phyloP scores from a whole-genome alignment of 2,329 filamentous ascomycete species.

The Daldinia sp. region DNA sequence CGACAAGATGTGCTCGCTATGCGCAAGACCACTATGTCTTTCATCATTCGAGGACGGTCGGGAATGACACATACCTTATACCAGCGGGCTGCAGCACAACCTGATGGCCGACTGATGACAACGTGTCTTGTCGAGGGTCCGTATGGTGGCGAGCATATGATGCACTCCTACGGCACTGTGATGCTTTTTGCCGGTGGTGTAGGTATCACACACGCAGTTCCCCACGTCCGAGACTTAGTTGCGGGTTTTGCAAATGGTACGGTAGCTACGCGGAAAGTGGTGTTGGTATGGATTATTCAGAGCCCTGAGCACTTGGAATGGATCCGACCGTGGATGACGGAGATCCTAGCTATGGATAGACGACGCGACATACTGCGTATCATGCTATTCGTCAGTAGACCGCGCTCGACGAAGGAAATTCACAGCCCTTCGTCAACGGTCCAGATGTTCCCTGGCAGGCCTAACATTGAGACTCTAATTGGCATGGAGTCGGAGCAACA shows the following conservation, averaged over 20 bases:
- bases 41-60: constrained; percentile 76
- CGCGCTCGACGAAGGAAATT: constrained; percentile 80
- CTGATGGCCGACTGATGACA: constrained; percentile 68
- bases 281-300: constrained; percentile 82
- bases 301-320: constrained; percentile 83
- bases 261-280: constrained; percentile 73
- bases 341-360: constrained; percentile 77
- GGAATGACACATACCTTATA: constrained; percentile 77
- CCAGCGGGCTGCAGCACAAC: constrained; percentile 68
- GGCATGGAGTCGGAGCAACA: constrained; percentile 78
- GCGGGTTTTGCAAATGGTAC: constrained; percentile 73
- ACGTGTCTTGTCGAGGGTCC: constrained; percentile 77
- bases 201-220: constrained; percentile 81
- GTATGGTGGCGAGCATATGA: constrained; percentile 75
- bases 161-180: constrained; percentile 79
- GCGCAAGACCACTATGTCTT: constrained; percentile 72
- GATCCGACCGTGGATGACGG: constrained; percentile 86
- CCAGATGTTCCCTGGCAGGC: constrained; percentile 84
- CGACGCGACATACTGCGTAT: constrained; percentile 78
- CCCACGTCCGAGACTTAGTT: constrained; percentile 77
- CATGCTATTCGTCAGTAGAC: constrained; percentile 79
- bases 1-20: constrained; percentile 65
- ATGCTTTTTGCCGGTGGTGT: constrained; percentile 83
- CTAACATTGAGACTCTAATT: constrained; percentile 76
- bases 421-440: constrained; percentile 80